Percentiles rank a stretch among this genome's conserved stretches.
phyloP scores from a whole-genome alignment of 2,329 filamentous ascomycete species.

The Cryphonectria parasitica region DNA sequence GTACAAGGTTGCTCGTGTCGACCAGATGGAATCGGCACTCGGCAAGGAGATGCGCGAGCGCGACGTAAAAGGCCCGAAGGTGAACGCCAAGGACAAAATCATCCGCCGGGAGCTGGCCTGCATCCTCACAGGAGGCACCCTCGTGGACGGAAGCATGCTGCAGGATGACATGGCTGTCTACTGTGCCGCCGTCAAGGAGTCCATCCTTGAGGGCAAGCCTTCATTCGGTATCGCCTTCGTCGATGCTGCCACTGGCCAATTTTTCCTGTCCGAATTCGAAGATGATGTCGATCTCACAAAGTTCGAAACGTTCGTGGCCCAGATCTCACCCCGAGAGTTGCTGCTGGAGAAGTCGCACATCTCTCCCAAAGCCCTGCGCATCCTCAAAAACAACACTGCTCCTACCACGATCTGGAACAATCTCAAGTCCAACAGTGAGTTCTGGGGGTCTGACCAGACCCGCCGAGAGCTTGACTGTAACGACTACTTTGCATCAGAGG shows the following conservation, averaged over 20 bases:
- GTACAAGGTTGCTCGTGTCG: conserved; percentile 94
- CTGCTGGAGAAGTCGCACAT: conserved; percentile 85
- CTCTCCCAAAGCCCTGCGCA: conserved; percentile 86
- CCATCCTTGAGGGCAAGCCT: conserved; percentile 71
- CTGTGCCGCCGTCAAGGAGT: conserved; percentile 92
- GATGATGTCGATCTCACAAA: conserved; percentile 94
- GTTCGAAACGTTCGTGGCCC: conserved; percentile 95
- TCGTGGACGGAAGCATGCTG: conserved; percentile 95
- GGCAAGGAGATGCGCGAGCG: conserved; percentile 99
- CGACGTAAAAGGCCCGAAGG: conserved; percentile 62
- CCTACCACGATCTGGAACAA: conserved; percentile 96
- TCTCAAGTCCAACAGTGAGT: conserved; percentile 83
- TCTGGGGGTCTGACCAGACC: conserved; percentile 85
- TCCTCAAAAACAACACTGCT: conserved; percentile 92
- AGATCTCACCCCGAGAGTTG: conserved; percentile 86
- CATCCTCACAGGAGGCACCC: conserved; percentile 87
- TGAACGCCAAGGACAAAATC: conserved; percentile 82
- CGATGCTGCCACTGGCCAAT: conserved; percentile 93
- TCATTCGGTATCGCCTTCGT: conserved; percentile 92
- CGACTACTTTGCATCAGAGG: conserved; percentile 72
- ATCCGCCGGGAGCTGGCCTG: conserved; percentile 90
- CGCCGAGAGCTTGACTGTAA: conserved; percentile 78
- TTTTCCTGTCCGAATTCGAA: conserved; percentile 87
- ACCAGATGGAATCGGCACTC: conserved; percentile 94
- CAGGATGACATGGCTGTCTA: conserved; percentile 98